Conservation (phyloP, 2,329 filamentous ascomycete species). For the Exophiala xenobiotica region DNA sequence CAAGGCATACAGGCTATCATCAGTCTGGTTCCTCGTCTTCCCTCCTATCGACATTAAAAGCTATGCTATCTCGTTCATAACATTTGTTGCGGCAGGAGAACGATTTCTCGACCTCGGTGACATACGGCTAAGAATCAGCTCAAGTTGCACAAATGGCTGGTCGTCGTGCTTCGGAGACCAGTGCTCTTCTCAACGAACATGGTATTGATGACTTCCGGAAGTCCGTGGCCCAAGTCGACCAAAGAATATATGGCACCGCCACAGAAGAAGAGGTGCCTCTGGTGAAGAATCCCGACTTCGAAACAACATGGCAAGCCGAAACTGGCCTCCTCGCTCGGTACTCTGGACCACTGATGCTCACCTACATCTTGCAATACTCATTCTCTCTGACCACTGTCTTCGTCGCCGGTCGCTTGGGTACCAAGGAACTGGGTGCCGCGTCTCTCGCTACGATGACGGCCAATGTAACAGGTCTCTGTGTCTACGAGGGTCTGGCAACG, state of each 20-base stretch:
- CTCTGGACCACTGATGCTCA: slow-evolving; percentile 29
- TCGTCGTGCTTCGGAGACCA: slow-evolving; percentile 24
- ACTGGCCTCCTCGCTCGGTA: slow-evolving; percentile 26
- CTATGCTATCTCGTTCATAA: background rate
- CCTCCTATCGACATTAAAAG: background rate
- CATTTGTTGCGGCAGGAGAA: too few species aligned
- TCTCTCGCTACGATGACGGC: slow-evolving; percentile 67
- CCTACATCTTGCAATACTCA: slow-evolving; percentile 37
- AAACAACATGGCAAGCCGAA: slow-evolving; percentile 29
- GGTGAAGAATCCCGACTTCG: slow-evolving; percentile 14
- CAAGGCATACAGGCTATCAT: background rate
- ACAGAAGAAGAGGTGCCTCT: slow-evolving; percentile 12
- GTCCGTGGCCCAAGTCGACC: slow-evolving; percentile 19
- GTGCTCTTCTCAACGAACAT: slow-evolving; percentile 26
- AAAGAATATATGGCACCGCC: slow-evolving; percentile 19
- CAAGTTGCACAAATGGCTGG: slow-evolving; percentile 19
- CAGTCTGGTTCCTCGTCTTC: background rate
- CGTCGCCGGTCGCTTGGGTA: slow-evolving; percentile 67
- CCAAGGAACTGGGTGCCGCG: slow-evolving; percentile 59
- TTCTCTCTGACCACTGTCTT: slow-evolving; percentile 70
- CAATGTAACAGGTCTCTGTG: slow-evolving; percentile 67
- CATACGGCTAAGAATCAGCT: too few species aligned
- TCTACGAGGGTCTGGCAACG: slow-evolving; percentile 75
- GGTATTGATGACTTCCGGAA: slow-evolving; percentile 25
- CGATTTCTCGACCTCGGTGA: too few species aligned